phyloP scores from a whole-genome alignment of 1,284 basidiomycete genomes.

The Ganoderma multipileum region DNA sequence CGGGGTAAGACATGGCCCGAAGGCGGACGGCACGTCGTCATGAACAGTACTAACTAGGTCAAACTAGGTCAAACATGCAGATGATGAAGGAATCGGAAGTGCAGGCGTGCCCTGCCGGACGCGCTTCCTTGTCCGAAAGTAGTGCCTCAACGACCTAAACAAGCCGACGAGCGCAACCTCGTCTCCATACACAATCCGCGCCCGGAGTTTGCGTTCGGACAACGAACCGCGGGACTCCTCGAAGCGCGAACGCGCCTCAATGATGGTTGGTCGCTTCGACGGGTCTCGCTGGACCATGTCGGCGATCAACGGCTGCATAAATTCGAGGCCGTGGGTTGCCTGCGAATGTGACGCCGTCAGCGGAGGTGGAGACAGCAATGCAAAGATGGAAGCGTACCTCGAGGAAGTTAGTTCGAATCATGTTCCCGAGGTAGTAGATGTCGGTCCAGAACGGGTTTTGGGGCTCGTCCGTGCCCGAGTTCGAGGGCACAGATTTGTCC shows the following conservation, averaged over 20 bases:
- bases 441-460: constrained; percentile 40
- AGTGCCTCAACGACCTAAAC: constrained; percentile 7
- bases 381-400: constrained; percentile 12
- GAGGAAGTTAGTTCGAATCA: constrained; percentile 39
- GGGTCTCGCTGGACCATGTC: constrained; percentile 42
- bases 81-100: constrained; percentile 7
- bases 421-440: constrained; percentile 40
- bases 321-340: constrained; percentile 35
- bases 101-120: constrained; percentile 4
- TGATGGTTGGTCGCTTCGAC: constrained; percentile 34
- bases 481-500: constrained; percentile 31
- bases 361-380: too few relatives aligned
- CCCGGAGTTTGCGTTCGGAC: constrained; percentile 15
- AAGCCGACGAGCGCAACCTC: constrained; percentile 10
- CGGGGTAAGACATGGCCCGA: too few relatives aligned
- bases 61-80: too few relatives aligned
- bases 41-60: too few relatives aligned
- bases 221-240: constrained; percentile 2
- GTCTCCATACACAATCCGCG: constrained; percentile 9
- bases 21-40: too few relatives aligned
- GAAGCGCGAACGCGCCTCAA: constrained; percentile 13
- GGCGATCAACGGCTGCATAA: constrained; percentile 38
- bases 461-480: constrained; percentile 20
- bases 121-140: constrained; percentile 8
- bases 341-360: not conserved